Conservation (phyloP, 2,329 filamentous ascomycete genomes). For the Aspergillus terreus region DNA sequence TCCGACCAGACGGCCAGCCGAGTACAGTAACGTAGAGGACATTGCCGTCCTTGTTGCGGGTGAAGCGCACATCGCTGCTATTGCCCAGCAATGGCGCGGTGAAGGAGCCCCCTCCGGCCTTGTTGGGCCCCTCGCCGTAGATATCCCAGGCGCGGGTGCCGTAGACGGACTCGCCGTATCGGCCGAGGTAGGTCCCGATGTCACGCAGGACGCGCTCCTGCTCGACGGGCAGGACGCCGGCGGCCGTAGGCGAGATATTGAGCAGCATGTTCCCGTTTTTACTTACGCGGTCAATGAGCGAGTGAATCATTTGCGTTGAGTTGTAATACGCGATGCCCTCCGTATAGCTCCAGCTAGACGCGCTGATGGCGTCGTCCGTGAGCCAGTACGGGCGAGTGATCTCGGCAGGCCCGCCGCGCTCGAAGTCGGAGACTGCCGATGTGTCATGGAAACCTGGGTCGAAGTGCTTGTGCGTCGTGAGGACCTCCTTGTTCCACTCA, state of each 20-base stretch:
- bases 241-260: not conserved
- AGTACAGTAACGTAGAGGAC: not conserved
- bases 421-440: not conserved
- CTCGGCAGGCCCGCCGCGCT: not conserved
- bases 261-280: not conserved
- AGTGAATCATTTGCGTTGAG: not conserved
- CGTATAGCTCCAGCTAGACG: not conserved
- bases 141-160: not conserved
- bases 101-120: not conserved
- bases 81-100: not conserved
- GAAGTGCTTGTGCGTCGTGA: not conserved
- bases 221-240: not conserved
- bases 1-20: not conserved
- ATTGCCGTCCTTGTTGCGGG: not conserved
- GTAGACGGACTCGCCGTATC: not conserved
- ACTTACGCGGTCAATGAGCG: not conserved
- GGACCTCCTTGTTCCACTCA: not conserved
- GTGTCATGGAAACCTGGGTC: not conserved
- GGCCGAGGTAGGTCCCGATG: not conserved
- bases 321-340: not conserved
- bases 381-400: not conserved
- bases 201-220: not conserved
- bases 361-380: not conserved
- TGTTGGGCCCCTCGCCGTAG: not conserved
- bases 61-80: not conserved